These are phyloP conservation scores for Xylariales sp. DNA, from an alignment of 2,329 filamentous ascomycete genomes.

Conservation along the genomic window DNA sequence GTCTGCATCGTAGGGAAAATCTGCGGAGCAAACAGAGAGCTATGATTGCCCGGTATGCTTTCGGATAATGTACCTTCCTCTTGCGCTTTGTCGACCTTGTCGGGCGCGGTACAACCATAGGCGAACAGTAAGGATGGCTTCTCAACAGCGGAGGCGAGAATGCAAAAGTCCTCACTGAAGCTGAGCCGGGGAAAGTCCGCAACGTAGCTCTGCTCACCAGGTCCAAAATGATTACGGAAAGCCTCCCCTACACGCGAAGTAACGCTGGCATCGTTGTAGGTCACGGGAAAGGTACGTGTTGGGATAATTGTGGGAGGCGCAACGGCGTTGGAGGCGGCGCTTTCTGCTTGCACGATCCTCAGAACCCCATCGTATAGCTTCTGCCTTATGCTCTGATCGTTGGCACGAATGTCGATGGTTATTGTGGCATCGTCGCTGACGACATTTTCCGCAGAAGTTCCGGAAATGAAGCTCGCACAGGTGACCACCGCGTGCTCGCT, in stretches of 20 bases:
- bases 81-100: constrained; percentile 2
- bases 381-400: constrained; percentile 23
- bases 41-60: constrained; percentile 12
- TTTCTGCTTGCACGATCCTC: constrained; percentile 48
- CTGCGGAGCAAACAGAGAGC: constrained; percentile 11
- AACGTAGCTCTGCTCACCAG: constrained; percentile 23
- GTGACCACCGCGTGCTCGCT: constrained; percentile 38
- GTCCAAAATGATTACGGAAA: constrained; percentile 41
- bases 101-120: constrained; percentile 6
- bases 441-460: constrained; percentile 37
- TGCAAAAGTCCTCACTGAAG: constrained; percentile 52
- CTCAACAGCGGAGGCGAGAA: constrained; percentile 13
- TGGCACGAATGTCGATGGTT: constrained; percentile 34
- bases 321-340: constrained; percentile 39
- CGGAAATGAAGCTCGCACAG: constrained; percentile 36
- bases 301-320: constrained; percentile 36
- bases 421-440: constrained; percentile 36
- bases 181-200: constrained; percentile 33
- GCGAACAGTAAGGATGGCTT: constrained; percentile 8
- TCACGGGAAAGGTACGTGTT: constrained; percentile 40
- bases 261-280: constrained; percentile 44
- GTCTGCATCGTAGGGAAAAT: constrained; percentile 12
- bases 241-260: constrained; percentile 34
- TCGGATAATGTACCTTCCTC: constrained; percentile 6
- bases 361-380: constrained; percentile 29